Conservation (phyloP, 2,329 filamentous ascomycete genomes). For the Trichoderma semiorbis region DNA sequence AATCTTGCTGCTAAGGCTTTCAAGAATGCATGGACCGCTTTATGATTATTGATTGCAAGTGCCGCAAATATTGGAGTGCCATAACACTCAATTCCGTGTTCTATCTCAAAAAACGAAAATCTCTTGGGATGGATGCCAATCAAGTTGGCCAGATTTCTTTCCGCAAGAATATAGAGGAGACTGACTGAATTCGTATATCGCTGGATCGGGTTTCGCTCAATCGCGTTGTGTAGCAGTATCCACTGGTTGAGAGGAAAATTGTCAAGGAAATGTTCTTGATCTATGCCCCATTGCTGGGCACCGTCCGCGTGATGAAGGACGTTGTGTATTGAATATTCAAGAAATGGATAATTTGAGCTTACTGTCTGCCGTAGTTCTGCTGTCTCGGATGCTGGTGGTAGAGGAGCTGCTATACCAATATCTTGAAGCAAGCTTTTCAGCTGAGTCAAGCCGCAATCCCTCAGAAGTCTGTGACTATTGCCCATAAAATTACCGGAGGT, state of each 20-base stretch:
- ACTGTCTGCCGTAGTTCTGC: neutral
- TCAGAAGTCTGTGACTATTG: neutral
- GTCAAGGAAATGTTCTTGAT: neutral
- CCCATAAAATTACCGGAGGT: neutral
- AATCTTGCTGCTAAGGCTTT: neutral
- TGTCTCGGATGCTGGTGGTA: neutral
- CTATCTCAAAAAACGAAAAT: neutral
- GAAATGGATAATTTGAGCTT: neutral
- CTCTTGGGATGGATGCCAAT: neutral
- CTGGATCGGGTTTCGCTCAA: neutral
- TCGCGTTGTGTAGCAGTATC: neutral
- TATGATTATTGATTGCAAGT: neutral
- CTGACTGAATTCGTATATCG: neutral
- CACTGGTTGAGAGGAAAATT: neutral
- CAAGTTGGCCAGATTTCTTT: neutral
- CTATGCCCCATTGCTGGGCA: neutral
- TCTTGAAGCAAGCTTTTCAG: neutral
- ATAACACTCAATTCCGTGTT: neutral
- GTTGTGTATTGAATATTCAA: neutral
- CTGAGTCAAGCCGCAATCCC: neutral
- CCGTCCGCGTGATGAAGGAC: neutral
- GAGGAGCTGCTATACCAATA: neutral
- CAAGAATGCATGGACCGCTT: neutral
- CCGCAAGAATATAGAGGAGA: neutral
- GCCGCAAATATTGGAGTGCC: slow-evolving; percentile 3